Evolutionary conservation across 2,329 filamentous ascomycete species (phyloP).

Genomic region (Gnomoniopsis smithogilvyi): DNA sequence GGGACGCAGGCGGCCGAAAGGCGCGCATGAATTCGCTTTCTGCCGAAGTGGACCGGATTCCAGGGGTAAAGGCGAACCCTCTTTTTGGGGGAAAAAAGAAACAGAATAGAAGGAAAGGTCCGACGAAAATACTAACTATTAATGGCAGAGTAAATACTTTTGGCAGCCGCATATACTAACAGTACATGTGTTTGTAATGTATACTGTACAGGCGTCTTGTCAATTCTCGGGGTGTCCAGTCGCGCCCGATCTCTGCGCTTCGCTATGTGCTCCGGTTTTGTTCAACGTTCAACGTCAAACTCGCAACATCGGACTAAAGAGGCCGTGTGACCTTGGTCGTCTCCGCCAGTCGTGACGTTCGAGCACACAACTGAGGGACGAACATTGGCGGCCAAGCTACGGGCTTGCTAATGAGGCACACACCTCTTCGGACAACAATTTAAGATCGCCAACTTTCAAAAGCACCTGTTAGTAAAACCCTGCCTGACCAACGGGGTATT

Average conservation of each 20-base stretch:
- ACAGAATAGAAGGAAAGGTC: too few relatives aligned
- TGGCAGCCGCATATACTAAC: background rate
- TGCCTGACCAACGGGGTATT: background rate
- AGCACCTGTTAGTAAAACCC: too few relatives aligned
- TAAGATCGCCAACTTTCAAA: too few relatives aligned
- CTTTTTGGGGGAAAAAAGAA: background rate
- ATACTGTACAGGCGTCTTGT: background rate
- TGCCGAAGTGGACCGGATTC: too few relatives aligned
- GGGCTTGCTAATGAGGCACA: background rate
- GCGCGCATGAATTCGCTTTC: too few relatives aligned
- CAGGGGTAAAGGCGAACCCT: background rate
- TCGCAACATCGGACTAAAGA: background rate
- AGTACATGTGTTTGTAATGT: background rate
- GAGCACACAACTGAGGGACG: background rate
- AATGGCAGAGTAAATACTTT: too few relatives aligned
- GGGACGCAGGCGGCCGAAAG: too few relatives aligned
- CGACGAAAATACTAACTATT: too few relatives aligned
- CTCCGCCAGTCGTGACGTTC: background rate
- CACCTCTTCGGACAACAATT: background rate
- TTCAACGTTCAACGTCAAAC: background rate
- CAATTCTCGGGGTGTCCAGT: constrained; percentile 6
- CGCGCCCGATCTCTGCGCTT: background rate
- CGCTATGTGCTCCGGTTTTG: background rate
- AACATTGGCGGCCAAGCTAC: too few relatives aligned
- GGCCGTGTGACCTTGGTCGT: background rate